These are phyloP conservation scores for Wickerhamiella hasegawae DNA, from an alignment of 805 yeast species.

Conservation along the genomic window DNA sequence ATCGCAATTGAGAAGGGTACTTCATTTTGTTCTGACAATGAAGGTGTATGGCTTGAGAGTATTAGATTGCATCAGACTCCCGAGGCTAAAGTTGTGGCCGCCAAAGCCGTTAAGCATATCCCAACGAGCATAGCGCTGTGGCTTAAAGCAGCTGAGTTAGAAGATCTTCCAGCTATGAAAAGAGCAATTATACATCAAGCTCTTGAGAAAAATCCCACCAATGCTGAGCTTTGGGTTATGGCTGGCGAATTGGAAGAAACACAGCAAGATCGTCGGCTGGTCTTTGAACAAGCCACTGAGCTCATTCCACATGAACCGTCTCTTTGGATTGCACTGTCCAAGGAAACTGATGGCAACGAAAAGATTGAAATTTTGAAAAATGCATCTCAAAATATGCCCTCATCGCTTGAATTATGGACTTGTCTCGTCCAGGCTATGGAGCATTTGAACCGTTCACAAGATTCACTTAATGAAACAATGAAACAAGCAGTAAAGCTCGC, in stretches of 20 bases:
- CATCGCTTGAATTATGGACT: no score
- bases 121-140: slow-evolving; percentile 49
- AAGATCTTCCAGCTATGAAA: slow-evolving; percentile 37
- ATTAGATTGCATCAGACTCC: slow-evolving; percentile 35
- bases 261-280: slow-evolving; percentile 30
- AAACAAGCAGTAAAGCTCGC: no score
- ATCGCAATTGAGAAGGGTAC: slow-evolving; percentile 62
- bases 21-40: slow-evolving; percentile 43
- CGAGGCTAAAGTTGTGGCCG: slow-evolving; percentile 40
- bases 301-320: no score
- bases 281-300: slow-evolving; percentile 51
- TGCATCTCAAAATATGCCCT: no score
- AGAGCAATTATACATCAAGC: slow-evolving; percentile 54
- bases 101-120: slow-evolving; percentile 46
- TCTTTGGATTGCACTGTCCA: no score
- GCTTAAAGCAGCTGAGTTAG: slow-evolving; percentile 55
- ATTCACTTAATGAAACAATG: no score
- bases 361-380: no score
- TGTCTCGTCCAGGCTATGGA: no score
- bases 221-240: slow-evolving; percentile 49
- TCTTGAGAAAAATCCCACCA: slow-evolving; percentile 43
- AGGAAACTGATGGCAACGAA: no score
- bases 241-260: slow-evolving; percentile 46
- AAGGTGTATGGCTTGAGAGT: slow-evolving; percentile 71
- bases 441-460: no score